These are phyloP conservation scores for Viridothelium virens DNA, from an alignment of 495 filamentous ascomycete species.

Conservation along the genomic window DNA sequence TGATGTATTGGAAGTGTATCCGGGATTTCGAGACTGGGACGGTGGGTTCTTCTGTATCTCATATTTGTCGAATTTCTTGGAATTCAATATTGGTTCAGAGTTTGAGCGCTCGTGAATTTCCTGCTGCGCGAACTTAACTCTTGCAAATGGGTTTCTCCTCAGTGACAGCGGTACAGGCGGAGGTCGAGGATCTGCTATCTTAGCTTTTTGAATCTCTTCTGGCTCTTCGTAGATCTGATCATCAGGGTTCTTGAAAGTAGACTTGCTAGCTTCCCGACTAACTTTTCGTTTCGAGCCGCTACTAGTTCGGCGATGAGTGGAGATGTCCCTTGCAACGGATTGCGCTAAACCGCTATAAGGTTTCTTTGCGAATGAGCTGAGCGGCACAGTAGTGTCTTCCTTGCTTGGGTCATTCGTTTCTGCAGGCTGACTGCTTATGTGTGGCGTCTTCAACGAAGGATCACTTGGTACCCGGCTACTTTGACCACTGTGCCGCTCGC, in stretches of 20 bases:
- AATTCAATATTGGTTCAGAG: slow-evolving; percentile 32
- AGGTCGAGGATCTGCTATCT: slow-evolving; percentile 15
- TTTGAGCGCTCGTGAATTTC: slow-evolving; percentile 27
- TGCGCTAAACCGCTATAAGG: slow-evolving; percentile 24
- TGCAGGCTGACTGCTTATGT: background rate
- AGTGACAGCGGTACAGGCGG: slow-evolving; percentile 19
- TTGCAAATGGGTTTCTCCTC: slow-evolving; percentile 36
- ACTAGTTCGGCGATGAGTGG: slow-evolving; percentile 21
- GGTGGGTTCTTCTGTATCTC: slow-evolving; percentile 75
- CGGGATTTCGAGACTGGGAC: slow-evolving; percentile 64
- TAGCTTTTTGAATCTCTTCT: slow-evolving; percentile 37
- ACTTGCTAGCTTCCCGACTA: slow-evolving; percentile 43
- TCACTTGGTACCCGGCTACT: slow-evolving; percentile 24
- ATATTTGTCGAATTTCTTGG: slow-evolving; percentile 52
- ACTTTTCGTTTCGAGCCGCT: slow-evolving; percentile 44
- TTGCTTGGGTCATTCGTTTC: slow-evolving; percentile 9
- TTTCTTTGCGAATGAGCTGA: slow-evolving; percentile 19
- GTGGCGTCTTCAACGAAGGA: slow-evolving; percentile 24
- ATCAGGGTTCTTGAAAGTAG: slow-evolving; percentile 48
- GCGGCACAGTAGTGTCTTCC: slow-evolving; percentile 1
- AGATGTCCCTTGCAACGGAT: slow-evolving; percentile 24
- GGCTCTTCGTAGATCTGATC: slow-evolving; percentile 90
- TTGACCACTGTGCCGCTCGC: slow-evolving; percentile 10
- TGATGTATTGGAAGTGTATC: slow-evolving; percentile 58
- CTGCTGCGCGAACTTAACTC: slow-evolving; percentile 31